Conservation (phyloP, 192 early-diverging fungal species). For the Kappamyces sp. region DNA sequence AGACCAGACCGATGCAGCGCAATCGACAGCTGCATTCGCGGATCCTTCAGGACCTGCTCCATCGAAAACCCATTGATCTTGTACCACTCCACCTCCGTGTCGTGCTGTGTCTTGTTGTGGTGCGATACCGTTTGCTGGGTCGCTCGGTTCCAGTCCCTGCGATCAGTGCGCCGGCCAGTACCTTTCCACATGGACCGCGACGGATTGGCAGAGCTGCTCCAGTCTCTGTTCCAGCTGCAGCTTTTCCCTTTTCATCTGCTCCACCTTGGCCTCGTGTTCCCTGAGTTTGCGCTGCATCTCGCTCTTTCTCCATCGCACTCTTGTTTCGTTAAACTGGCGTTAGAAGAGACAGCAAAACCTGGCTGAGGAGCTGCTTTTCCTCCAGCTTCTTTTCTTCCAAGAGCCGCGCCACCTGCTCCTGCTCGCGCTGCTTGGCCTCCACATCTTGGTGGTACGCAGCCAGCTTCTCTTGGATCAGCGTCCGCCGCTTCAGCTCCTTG, state of each 20-base stretch:
- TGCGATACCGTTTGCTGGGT: too few relatives aligned
- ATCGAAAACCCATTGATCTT: not conserved
- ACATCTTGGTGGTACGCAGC: not conserved
- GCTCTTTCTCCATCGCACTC: not conserved
- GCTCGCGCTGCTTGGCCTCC: not conserved
- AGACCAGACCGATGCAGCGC: constrained; percentile 2
- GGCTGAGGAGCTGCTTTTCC: not conserved
- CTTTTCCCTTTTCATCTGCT: not conserved
- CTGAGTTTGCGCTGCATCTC: constrained; percentile 5
- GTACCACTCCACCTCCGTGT: constrained; percentile 6
- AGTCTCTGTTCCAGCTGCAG: not conserved
- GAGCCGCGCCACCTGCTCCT: not conserved
- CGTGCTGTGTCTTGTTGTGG: not conserved
- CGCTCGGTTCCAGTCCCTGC: constrained; percentile 13
- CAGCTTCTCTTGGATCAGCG: not conserved
- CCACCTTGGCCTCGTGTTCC: not conserved
- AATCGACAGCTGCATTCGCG: constrained; percentile 9
- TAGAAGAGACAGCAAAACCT: not conserved
- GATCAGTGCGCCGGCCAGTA: not conserved
- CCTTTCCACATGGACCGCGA: constrained; percentile 10
- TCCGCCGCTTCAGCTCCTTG: constrained; percentile 3
- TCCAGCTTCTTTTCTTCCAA: not conserved
- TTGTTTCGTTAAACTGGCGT: not conserved
- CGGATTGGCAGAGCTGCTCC: not conserved
- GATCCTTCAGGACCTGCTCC: constrained; percentile 11